A percentile compares a stretch with the other conserved stretches of the same genome.
phyloP scores from a whole-genome alignment of 176 grass and related monocot genomes.

The Eremochloa ophiuroides region DNA sequence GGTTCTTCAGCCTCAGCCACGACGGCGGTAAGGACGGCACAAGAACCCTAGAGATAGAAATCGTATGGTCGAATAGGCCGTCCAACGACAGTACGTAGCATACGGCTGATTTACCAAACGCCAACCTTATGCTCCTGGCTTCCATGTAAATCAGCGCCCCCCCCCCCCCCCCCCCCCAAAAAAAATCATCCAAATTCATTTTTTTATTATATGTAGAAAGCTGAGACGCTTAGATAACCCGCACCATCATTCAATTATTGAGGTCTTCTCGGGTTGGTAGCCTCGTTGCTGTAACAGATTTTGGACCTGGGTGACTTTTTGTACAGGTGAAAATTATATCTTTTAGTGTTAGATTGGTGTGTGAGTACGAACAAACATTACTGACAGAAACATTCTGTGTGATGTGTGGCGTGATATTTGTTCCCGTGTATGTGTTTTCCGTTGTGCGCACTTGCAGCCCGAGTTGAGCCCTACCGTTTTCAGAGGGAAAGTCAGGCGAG shows the following conservation, averaged over 20 bases:
- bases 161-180: neutral
- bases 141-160: constrained; percentile 39
- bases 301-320: constrained; percentile 26
- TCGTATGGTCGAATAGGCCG: constrained; percentile 90
- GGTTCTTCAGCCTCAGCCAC: constrained; percentile 92
- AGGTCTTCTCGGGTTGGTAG: neutral
- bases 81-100: constrained; percentile 48
- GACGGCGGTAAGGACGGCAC: constrained; percentile 86
- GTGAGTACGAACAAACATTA: constrained; percentile 1
- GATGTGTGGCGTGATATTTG: neutral
- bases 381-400: neutral
- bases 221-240: constrained; percentile 10
- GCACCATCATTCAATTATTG: constrained; percentile 15
- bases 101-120: neutral
- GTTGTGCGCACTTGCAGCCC: neutral
- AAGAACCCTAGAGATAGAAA: constrained; percentile 90
- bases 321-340: constrained; percentile 59
- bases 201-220: constrained; percentile 25
- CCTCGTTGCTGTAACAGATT: constrained; percentile 26
- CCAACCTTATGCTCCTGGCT: constrained; percentile 7
- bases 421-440: neutral
- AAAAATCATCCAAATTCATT: constrained; percentile 43
- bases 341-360: constrained; percentile 29
- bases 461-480: neutral
- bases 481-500: neutral